Evolutionary conservation across 2,329 filamentous ascomycete genomes (phyloP).

Genomic region (Calonectria hongkongensis): DNA sequence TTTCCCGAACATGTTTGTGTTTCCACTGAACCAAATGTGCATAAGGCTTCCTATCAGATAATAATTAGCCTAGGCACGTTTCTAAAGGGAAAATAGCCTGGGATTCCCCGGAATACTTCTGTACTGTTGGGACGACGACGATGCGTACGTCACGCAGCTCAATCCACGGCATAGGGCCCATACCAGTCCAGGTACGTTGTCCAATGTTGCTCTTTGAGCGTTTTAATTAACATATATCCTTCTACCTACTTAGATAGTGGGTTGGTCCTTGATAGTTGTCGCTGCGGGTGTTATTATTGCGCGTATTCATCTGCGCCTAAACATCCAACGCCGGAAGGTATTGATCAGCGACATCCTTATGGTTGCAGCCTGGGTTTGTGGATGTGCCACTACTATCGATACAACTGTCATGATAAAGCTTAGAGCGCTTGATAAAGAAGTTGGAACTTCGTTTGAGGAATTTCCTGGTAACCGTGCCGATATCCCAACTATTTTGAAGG

Average conservation of each 20-base stretch:
- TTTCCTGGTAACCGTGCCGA: neutral
- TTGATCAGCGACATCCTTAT: slow-evolving; percentile 39
- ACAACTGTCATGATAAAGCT: slow-evolving; percentile 30
- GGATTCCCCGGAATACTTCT: too few relatives aligned
- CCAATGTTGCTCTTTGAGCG: neutral
- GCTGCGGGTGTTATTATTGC: slow-evolving; percentile 29
- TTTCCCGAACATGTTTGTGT: too few relatives aligned
- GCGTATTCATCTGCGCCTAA: slow-evolving; percentile 43
- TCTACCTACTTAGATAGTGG: neutral
- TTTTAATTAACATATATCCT: neutral
- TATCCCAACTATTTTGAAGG: neutral
- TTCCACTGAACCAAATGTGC: too few relatives aligned
- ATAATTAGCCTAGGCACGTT: too few relatives aligned
- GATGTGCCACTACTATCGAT: neutral
- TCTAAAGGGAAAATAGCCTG: too few relatives aligned
- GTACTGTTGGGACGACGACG: too few relatives aligned
- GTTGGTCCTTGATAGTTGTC: neutral
- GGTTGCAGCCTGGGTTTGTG: slow-evolving; percentile 36
- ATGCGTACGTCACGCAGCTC: too few relatives aligned
- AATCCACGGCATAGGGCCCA: neutral
- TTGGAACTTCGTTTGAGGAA: neutral
- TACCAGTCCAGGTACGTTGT: neutral
- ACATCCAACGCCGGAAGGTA: slow-evolving; percentile 38
- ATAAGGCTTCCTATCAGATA: too few relatives aligned
- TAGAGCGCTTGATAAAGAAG: slow-evolving; percentile 34